Evolutionary conservation across 1,284 basidiomycete genomes (phyloP).

Genomic region (Cutaneotrichosporon curvatum): DNA sequence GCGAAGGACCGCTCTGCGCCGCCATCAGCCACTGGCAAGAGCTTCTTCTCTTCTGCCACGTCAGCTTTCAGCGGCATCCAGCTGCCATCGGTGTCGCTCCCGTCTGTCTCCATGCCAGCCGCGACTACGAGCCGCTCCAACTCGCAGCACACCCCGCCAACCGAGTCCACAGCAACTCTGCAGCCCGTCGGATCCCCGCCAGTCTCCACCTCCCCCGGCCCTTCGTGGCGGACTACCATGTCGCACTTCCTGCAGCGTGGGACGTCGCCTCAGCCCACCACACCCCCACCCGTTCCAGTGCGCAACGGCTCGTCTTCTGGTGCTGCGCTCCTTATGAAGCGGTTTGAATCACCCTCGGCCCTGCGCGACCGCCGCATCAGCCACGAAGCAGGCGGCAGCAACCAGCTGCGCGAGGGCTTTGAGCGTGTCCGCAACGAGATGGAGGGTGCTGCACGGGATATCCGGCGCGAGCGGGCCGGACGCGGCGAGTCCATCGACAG

Average conservation of each 20-base stretch:
- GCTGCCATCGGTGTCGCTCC: constrained; percentile 6
- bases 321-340: constrained; percentile 20
- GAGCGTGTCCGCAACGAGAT: constrained; percentile 41
- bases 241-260: constrained; percentile 20
- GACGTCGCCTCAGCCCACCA: constrained; percentile 14
- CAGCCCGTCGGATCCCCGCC: background rate
- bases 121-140: background rate
- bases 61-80: constrained; percentile 9
- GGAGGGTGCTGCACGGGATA: constrained; percentile 42
- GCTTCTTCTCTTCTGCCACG: constrained; percentile 12
- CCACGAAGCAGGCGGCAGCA: constrained; percentile 29
- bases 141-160: background rate
- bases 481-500: constrained; percentile 1
- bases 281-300: constrained; percentile 9
- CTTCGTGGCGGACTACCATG: constrained; percentile 33
- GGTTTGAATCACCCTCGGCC: constrained; percentile 29
- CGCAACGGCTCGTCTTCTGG: constrained; percentile 10
- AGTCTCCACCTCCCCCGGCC: background rate
- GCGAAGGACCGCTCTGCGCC: background rate
- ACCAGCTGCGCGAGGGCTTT: constrained; percentile 37
- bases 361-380: constrained; percentile 34
- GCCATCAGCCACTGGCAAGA: background rate
- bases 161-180: background rate
- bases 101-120: background rate
- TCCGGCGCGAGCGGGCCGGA: constrained; percentile 51